phyloP scores from a whole-genome alignment of 164 flowering plant species.

The Magnolia kwangsiensis region DNA sequence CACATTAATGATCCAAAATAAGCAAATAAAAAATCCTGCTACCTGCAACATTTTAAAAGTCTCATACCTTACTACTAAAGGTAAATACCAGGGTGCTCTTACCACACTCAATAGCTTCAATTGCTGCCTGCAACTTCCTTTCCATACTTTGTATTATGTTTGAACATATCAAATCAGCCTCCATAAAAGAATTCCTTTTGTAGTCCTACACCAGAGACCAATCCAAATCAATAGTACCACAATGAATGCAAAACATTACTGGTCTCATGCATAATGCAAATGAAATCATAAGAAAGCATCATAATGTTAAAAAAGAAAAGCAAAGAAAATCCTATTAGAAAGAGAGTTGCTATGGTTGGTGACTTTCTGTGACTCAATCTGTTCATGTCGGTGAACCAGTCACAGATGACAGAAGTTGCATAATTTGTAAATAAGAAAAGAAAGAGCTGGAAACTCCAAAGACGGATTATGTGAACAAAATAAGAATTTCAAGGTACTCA shows the following conservation, averaged over 20 bases:
- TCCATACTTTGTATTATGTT: conserved; percentile 79
- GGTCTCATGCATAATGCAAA: not conserved
- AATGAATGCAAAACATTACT: not conserved
- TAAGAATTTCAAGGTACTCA: not conserved
- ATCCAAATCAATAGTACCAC: conserved; percentile 4
- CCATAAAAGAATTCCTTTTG: conserved; percentile 73
- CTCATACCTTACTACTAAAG: no score
- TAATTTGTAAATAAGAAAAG: not conserved
- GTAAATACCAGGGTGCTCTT: no score
- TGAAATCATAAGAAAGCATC: not conserved
- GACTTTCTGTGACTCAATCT: not conserved
- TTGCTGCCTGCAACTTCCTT: conserved; percentile 67
- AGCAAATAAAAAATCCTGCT: no score
- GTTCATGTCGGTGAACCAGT: not conserved
- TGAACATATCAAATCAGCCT: conserved; percentile 74
- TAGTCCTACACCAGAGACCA: conserved; percentile 61
- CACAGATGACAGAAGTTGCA: not conserved
- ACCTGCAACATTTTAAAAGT: no score
- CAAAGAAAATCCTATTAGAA: not conserved
- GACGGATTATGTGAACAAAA: not conserved
- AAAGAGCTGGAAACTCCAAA: not conserved
- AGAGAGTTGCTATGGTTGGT: no score
- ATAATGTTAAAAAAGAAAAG: not conserved
- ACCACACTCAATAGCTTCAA: no score
- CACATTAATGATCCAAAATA: no score